Conservation (phyloP, 345 rosid species). For the Cochlearia excelsa region DNA sequence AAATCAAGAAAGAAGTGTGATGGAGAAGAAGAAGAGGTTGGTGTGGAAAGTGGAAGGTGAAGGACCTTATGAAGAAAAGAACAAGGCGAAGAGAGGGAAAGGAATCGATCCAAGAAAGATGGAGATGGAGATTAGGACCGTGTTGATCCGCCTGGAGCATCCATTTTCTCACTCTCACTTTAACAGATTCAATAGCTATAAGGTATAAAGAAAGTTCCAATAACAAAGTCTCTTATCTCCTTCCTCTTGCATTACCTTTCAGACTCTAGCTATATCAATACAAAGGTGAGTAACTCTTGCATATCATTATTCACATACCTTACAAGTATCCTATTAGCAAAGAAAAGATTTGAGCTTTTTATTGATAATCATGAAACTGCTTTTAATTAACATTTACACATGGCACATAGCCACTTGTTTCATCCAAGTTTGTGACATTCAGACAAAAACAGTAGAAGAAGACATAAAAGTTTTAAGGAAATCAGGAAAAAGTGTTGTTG, state of each 20-base stretch:
- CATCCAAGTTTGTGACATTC: background rate
- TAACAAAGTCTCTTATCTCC: no score
- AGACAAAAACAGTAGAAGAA: background rate
- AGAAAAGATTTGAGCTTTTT: background rate
- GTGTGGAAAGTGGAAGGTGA: background rate
- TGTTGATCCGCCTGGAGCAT: background rate
- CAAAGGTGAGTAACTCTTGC: background rate
- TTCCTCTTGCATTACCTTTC: no score
- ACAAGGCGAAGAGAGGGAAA: background rate
- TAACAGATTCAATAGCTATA: no score
- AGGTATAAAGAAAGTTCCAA: background rate
- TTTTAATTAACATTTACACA: background rate
- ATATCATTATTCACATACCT: background rate
- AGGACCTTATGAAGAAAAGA: background rate
- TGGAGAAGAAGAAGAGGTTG: background rate
- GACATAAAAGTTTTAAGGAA: background rate
- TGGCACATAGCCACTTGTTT: background rate
- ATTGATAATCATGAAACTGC: background rate
- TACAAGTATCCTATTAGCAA: background rate
- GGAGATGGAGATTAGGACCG: background rate
- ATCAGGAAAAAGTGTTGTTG: background rate
- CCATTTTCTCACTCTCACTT: background rate
- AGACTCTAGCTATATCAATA: no score
- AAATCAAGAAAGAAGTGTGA: background rate
- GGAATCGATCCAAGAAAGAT: background rate